Conservation (phyloP, 1,284 basidiomycete species). For the Leucoagaricus sp. region DNA sequence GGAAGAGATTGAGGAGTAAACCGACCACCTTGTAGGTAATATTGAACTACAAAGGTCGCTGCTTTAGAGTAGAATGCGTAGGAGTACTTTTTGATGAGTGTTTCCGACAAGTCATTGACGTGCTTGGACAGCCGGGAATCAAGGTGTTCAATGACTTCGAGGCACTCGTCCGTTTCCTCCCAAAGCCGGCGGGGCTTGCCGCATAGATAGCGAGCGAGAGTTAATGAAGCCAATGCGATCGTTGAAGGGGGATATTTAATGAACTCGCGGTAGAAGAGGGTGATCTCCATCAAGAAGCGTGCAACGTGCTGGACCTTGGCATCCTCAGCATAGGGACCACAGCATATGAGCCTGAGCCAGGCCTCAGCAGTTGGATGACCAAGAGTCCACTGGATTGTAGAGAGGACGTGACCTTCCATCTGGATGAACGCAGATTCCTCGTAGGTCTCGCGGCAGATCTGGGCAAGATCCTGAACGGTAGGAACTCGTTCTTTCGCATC, state of each 20-base stretch:
- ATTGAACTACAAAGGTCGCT: slow-evolving; percentile 89
- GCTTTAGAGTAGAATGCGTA: slow-evolving; percentile 94
- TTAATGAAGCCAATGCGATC: slow-evolving; percentile 86
- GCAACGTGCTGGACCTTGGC: slow-evolving; percentile 91
- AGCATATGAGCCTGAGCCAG: slow-evolving; percentile 87
- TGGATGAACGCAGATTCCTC: slow-evolving; percentile 96
- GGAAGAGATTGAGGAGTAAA: slow-evolving; percentile 55
- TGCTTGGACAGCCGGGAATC: slow-evolving; percentile 85
- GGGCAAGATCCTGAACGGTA: slow-evolving; percentile 89
- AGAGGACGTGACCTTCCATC: slow-evolving; percentile 96
- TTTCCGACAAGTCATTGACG: slow-evolving; percentile 89
- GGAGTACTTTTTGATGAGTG: slow-evolving; percentile 96
- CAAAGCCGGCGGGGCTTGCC: slow-evolving; percentile 75
- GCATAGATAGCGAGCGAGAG: slow-evolving; percentile 87
- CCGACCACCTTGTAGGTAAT: slow-evolving; percentile 81
- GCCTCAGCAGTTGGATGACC: slow-evolving; percentile 99
- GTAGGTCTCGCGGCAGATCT: slow-evolving; percentile 94
- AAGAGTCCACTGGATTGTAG: slow-evolving; percentile 94
- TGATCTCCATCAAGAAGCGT: slow-evolving; percentile 98
- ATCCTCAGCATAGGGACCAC: slow-evolving; percentile 76
- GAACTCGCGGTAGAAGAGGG: slow-evolving; percentile 96
- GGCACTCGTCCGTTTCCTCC: slow-evolving; percentile 77
- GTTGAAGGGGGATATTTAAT: slow-evolving; percentile 84
- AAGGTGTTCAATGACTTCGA: slow-evolving; percentile 81
- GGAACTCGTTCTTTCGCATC: slow-evolving; percentile 99